These are phyloP conservation scores for Lachnellula arida DNA, from an alignment of 2,329 filamentous ascomycete genomes.

Conservation along the genomic window DNA sequence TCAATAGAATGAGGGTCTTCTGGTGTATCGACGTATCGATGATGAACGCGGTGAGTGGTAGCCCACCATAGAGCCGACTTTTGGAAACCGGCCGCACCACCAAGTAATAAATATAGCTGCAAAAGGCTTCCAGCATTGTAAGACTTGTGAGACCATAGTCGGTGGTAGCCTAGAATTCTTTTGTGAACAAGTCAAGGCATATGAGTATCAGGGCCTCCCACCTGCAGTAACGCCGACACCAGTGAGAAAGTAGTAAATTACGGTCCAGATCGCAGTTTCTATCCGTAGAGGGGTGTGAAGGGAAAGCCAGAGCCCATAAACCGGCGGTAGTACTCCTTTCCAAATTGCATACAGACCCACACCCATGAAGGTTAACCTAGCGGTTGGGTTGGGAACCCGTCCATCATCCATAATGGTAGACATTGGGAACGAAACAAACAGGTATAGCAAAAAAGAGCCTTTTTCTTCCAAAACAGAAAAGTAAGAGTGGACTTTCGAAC, in stretches of 20 bases:
- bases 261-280: constrained; percentile 66
- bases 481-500: not conserved
- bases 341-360: not conserved
- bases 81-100: constrained; percentile 76
- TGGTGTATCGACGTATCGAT: constrained; percentile 84
- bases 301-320: not conserved
- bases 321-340: not conserved
- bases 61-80: constrained; percentile 86
- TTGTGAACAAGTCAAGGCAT: constrained; percentile 8
- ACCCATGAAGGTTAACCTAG: not conserved
- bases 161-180: constrained; percentile 55
- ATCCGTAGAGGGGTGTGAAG: constrained; percentile 63
- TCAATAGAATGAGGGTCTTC: constrained; percentile 86
- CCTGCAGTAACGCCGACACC: constrained; percentile 73
- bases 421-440: not conserved
- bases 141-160: constrained; percentile 78
- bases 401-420: not conserved
- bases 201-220: constrained; percentile 44
- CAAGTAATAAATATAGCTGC: constrained; percentile 70
- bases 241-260: constrained; percentile 77
- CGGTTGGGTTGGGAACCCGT: not conserved
- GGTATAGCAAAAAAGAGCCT: not conserved
- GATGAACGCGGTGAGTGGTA: constrained; percentile 76
- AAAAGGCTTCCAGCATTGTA: constrained; percentile 72
- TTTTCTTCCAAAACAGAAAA: not conserved